Base-by-base conservation (phyloP, 2,329 filamentous ascomycete genomes). In the Hymenoscyphus occultus region DNA sequence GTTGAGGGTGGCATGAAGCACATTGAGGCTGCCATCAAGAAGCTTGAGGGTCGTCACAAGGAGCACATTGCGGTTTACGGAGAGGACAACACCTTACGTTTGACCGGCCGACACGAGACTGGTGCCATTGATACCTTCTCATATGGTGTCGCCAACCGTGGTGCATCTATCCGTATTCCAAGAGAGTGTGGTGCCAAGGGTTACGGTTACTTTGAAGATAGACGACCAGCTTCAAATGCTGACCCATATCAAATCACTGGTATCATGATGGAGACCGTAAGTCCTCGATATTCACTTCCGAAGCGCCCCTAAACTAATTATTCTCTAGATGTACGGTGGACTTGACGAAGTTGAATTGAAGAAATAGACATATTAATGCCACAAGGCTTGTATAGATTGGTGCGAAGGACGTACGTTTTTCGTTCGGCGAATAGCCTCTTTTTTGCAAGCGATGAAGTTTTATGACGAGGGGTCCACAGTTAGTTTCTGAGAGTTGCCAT, bases 91-190 rank as follows among this genome's bases (percentile, higher is more conserved):
- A 92, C 95, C 74, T 86, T 90, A 74, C 93, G 95, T 77, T 90
- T 98, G 74, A 98, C 94, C 62, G 95, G 95, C 74, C 85, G 86
- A 71, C 92, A 97, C 81, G 95, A 99, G 88, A 99, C 95, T 12
- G 93, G 93, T 58, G 87, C 84, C 74, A 97, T 97, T 76, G 94
- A 99, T 77, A 86, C 90, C 78, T 99, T 99, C 86, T 88, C 87
- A 73, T 98, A 89, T 80, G 94, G 95, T 77, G 89, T 98, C 68
- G 95, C 95, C 79, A 94, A 98, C 89, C 93, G 95, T 80, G 95
- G 94, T 76, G 64, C 91, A 66, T 96, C 91, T 48, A 93, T 98
- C 75, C 92, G 95, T 78, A 95, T 99, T 73, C 93, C 93, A 74
- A 89, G 93, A 74, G 88, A 92, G 74, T 87, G 86, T 73, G 93